A percentile compares a stretch with the other conserved stretches of the same genome.
Evolutionary conservation across 768 basidiomycete genomes (phyloP).

Genomic region (Naganishia vaughanmartiniae): DNA sequence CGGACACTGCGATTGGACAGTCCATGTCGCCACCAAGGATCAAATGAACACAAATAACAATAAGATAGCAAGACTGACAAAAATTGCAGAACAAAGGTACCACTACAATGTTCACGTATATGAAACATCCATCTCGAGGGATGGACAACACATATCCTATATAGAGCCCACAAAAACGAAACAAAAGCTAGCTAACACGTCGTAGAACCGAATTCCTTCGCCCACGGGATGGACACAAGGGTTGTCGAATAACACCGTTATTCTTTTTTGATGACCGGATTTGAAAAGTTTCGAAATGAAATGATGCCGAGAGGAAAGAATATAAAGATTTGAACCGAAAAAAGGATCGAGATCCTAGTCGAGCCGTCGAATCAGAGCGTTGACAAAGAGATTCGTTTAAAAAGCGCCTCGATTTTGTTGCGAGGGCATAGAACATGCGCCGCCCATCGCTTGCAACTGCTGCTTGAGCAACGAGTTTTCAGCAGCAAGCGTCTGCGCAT

Average conservation of each 20-base stretch:
- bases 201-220: background rate
- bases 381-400: background rate
- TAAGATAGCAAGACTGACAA: too few species aligned
- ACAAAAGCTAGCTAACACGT: constrained; percentile 1
- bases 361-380: background rate
- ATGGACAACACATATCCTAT: background rate
- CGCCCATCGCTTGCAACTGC: background rate
- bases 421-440: too few species aligned
- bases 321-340: background rate
- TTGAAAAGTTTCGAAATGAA: background rate
- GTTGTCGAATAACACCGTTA: constrained; percentile 26
- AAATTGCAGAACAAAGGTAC: too few species aligned
- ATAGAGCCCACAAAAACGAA: background rate
- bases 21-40: too few species aligned
- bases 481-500: background rate
- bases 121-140: background rate
- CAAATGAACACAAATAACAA: too few species aligned
- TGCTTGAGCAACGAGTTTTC: background rate
- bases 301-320: background rate
- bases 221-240: background rate
- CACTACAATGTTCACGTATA: background rate
- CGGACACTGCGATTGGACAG: too few species aligned
- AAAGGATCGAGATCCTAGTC: background rate
- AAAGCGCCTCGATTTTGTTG: background rate
- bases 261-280: background rate